Percentiles rank a stretch among this genome's conserved stretches.
Conservation (phyloP, 73 alveolate species). For the Loxodes magnus region DNA sequence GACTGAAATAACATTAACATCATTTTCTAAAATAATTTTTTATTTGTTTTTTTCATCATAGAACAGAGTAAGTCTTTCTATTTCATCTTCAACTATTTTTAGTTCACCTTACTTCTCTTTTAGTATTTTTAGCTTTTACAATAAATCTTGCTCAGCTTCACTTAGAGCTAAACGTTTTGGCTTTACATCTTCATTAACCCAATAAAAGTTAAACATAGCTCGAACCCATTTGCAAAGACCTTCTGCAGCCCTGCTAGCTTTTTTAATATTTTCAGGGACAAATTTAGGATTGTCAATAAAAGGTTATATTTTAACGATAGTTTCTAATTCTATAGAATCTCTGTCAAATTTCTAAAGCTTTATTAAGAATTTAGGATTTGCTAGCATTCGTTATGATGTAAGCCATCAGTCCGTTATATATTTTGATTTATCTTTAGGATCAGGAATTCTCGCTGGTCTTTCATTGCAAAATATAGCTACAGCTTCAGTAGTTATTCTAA, state of each 20-base stretch:
- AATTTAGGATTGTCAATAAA: slow-evolving; percentile 45
- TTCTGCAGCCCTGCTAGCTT: slow-evolving; percentile 74
- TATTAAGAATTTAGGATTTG: slow-evolving; percentile 47
- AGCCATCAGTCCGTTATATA: slow-evolving; percentile 63
- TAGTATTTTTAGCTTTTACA: slow-evolving; percentile 54
- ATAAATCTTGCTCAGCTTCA: slow-evolving; percentile 59
- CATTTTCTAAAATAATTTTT: slow-evolving; percentile 58
- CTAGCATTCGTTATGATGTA: slow-evolving; percentile 54
- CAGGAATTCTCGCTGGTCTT: slow-evolving; percentile 52
- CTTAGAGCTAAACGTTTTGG: slow-evolving; percentile 87
- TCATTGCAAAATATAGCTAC: slow-evolving; percentile 55
- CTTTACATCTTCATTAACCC: slow-evolving; percentile 72
- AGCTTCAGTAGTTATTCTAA: slow-evolving; percentile 73
- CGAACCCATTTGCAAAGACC: slow-evolving; percentile 74
- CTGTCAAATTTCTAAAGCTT: slow-evolving; percentile 55
- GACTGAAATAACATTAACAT: slow-evolving; percentile 66
- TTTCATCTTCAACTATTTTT: slow-evolving; percentile 68
- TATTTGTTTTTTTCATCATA: slow-evolving; percentile 70
- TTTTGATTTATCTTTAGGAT: slow-evolving; percentile 21
- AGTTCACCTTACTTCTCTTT: slow-evolving; percentile 73
- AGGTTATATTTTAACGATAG: slow-evolving; percentile 39
- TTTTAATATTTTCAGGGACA: slow-evolving; percentile 49
- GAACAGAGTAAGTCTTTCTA: slow-evolving; percentile 69
- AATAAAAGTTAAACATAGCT: slow-evolving; percentile 60
- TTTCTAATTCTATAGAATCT: slow-evolving; percentile 54